Conservation (phyloP, 805 yeast genomes). For the Cyberlindnera veronae region DNA sequence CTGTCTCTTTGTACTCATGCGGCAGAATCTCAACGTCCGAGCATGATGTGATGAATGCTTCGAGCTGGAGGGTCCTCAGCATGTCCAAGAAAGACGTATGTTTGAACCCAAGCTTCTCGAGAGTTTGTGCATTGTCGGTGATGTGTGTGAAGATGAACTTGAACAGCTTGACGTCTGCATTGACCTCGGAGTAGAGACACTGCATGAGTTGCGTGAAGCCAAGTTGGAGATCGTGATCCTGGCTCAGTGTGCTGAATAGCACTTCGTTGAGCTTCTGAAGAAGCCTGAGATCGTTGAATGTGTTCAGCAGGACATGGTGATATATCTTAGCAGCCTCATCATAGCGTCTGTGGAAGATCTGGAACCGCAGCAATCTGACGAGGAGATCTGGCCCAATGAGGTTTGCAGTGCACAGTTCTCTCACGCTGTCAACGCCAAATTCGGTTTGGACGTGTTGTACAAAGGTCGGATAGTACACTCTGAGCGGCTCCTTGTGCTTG, state of each 20-base stretch:
- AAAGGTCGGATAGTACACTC: slow-evolving; percentile 9
- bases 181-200: slow-evolving; percentile 7
- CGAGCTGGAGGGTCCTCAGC: slow-evolving; percentile 15
- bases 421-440: slow-evolving; percentile 7
- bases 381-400: slow-evolving; percentile 12
- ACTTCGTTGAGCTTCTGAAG: slow-evolving; percentile 7
- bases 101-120: slow-evolving; percentile 3
- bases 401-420: slow-evolving; percentile 2
- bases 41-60: slow-evolving; percentile 11
- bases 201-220: slow-evolving; percentile 17
- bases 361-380: slow-evolving; percentile 10
- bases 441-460: slow-evolving; percentile 9
- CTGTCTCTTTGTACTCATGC: slow-evolving; percentile 15
- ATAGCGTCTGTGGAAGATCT: slow-evolving; percentile 11
- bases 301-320: slow-evolving; percentile 5
- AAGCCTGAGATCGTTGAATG: slow-evolving; percentile 4
- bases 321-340: slow-evolving; percentile 12
- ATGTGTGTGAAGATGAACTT: slow-evolving; percentile 11
- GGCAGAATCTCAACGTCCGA: slow-evolving; percentile 13
- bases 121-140: slow-evolving; percentile 10
- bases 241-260: slow-evolving; percentile 9
- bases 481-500: slow-evolving; percentile 9
- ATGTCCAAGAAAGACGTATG: slow-evolving; percentile 11
- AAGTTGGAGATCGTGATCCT: slow-evolving; percentile 17
- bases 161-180: slow-evolving; percentile 15